Conservation (phyloP, 148 eudicot genomes). For the Camellia japonica region DNA sequence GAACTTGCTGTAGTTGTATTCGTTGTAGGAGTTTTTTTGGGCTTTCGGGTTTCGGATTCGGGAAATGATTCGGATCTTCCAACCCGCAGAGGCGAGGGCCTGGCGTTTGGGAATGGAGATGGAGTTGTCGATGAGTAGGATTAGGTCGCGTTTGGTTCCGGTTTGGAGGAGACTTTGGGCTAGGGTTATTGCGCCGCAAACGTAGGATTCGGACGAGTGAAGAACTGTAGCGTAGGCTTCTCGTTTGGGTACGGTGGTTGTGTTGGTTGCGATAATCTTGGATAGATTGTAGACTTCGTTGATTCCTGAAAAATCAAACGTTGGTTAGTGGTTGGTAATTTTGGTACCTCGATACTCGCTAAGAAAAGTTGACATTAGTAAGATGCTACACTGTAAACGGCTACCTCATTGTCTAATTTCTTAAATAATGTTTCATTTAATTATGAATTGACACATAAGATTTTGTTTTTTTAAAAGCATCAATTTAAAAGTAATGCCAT, state of each 20-base stretch:
- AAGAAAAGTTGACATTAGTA: neutral
- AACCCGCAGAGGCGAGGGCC: constrained; percentile 70
- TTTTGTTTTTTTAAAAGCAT: too few relatives aligned
- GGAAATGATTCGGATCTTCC: constrained; percentile 71
- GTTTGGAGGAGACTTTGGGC: constrained; percentile 73
- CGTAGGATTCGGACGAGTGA: constrained; percentile 81
- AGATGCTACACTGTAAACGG: neutral
- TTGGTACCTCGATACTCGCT: neutral
- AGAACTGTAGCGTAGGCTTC: constrained; percentile 92
- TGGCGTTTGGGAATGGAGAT: constrained; percentile 53
- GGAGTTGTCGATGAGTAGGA: constrained; percentile 79
- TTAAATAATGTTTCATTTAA: too few relatives aligned
- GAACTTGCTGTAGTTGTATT: constrained; percentile 92
- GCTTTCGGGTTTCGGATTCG: constrained; percentile 86
- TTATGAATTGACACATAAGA: too few relatives aligned
- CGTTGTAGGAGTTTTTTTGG: constrained; percentile 66
- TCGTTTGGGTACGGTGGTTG: constrained; percentile 29
- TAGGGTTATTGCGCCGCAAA: constrained; percentile 84
- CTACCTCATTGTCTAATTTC: too few relatives aligned
- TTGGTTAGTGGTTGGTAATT: neutral
- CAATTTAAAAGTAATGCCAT: too few relatives aligned
- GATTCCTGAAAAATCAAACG: constrained; percentile 34
- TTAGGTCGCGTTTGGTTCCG: constrained; percentile 79
- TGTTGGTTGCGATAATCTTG: constrained; percentile 29
- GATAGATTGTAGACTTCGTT: constrained; percentile 57